Conservation (phyloP, 306 rosid species). For the Purshia tridentata region DNA sequence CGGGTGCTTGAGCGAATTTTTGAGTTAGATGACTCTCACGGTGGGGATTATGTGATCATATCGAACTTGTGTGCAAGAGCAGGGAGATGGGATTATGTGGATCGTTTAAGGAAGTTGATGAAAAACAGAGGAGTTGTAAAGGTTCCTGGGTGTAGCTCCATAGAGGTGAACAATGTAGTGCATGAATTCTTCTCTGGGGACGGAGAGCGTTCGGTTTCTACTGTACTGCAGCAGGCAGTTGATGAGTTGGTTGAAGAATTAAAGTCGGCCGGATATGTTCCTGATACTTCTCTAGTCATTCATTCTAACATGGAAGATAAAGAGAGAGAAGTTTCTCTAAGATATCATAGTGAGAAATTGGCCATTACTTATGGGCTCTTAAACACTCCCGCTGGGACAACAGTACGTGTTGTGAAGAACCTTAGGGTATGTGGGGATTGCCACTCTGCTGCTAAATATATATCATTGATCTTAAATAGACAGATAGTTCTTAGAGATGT, state of each 20-base stretch:
- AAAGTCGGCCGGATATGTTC: slow-evolving; percentile 69
- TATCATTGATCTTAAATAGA: slow-evolving; percentile 65
- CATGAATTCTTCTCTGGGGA: slow-evolving; percentile 85
- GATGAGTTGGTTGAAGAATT: slow-evolving; percentile 66
- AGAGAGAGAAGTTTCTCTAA: slow-evolving; percentile 62
- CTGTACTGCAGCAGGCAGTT: slow-evolving; percentile 52
- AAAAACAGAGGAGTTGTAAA: slow-evolving; percentile 60
- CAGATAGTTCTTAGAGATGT: slow-evolving; percentile 76
- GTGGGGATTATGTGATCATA: slow-evolving; percentile 83
- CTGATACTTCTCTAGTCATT: slow-evolving; percentile 67
- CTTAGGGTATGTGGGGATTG: slow-evolving; percentile 83
- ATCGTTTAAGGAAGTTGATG: slow-evolving; percentile 65
- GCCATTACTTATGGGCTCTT: slow-evolving; percentile 73
- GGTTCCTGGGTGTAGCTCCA: slow-evolving; percentile 83
- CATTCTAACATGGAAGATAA: slow-evolving; percentile 65
- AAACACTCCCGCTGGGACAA: slow-evolving; percentile 66
- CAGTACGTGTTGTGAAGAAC: slow-evolving; percentile 77
- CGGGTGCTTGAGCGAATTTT: slow-evolving; percentile 52
- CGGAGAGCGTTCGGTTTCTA: slow-evolving; percentile 51
- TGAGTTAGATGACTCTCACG: slow-evolving; percentile 73
- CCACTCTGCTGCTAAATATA: slow-evolving; percentile 68
- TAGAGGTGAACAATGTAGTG: slow-evolving; percentile 79
- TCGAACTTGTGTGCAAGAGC: slow-evolving; percentile 71
- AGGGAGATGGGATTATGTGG: slow-evolving; percentile 86
- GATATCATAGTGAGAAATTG: slow-evolving; percentile 86